Conservation (phyloP, 2,329 filamentous ascomycete species). For the Septoria petroselini region DNA sequence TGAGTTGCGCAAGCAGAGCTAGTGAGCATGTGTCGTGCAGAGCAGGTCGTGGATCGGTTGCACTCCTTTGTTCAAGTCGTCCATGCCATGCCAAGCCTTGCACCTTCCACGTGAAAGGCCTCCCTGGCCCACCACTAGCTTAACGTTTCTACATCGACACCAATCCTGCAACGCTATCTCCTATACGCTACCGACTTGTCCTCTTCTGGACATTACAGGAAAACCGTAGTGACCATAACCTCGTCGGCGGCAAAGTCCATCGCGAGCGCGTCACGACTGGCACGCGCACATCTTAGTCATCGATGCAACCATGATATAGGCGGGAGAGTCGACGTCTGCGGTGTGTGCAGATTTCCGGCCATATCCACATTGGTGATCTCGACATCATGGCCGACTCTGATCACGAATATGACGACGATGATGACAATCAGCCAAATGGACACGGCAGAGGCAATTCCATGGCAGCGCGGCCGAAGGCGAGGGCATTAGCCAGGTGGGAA, state of each 20-base stretch:
- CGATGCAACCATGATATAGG: slow-evolving; percentile 5
- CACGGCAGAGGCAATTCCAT: slow-evolving; percentile 23
- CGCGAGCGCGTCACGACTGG: not conserved
- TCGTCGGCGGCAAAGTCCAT: too few relatives aligned
- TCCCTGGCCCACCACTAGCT: not conserved
- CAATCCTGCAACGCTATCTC: slow-evolving; percentile 2
- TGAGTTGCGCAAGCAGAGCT: slow-evolving; percentile 1
- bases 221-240: too few relatives aligned
- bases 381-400: slow-evolving; percentile 35
- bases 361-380: not conserved
- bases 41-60: not conserved
- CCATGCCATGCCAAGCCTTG: too few relatives aligned
- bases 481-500: slow-evolving; percentile 38
- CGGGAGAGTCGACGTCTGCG: slow-evolving; percentile 3
- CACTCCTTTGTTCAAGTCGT: not conserved
- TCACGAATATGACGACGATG: slow-evolving; percentile 31
- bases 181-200: not conserved
- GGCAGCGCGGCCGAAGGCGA: slow-evolving; percentile 30
- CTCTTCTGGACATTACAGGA: slow-evolving; percentile 4
- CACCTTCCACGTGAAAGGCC: slow-evolving; percentile 5
- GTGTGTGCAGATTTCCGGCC: not conserved
- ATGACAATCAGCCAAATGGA: slow-evolving; percentile 24
- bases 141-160: not conserved
- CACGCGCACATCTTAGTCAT: not conserved
- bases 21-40: slow-evolving; percentile 11